A percentile compares a stretch with the other conserved stretches of the same genome.
Conservation (phyloP, 1,284 basidiomycete species). For the Rhodotorula sp. region DNA sequence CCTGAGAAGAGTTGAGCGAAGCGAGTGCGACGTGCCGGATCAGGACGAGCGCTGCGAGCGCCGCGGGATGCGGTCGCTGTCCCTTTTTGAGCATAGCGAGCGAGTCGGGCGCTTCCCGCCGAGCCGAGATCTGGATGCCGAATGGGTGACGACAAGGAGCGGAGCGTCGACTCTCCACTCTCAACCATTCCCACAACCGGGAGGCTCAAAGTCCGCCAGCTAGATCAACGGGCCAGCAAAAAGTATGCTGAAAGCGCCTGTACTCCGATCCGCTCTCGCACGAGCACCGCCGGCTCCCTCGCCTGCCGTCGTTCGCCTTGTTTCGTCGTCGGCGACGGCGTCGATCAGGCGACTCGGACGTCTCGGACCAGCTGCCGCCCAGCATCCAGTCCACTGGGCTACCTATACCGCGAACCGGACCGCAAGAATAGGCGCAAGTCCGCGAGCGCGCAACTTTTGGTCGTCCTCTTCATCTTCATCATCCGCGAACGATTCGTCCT, state of each 20-base stretch:
- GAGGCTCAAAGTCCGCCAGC: neutral
- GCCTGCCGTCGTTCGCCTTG: too few species aligned
- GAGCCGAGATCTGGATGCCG: too few species aligned
- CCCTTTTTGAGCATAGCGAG: neutral
- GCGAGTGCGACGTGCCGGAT: conserved; percentile 10
- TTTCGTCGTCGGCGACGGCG: too few species aligned
- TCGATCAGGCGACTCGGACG: too few species aligned
- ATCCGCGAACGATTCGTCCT: neutral
- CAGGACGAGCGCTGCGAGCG: conserved; percentile 14
- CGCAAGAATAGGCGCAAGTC: neutral
- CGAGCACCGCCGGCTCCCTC: neutral
- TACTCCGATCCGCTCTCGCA: neutral
- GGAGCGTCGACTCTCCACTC: too few species aligned
- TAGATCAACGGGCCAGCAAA: too few species aligned
- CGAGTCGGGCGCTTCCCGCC: too few species aligned
- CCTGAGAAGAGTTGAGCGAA: neutral
- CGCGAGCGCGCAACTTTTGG: neutral
- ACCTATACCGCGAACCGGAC: neutral
- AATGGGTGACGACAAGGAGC: too few species aligned
- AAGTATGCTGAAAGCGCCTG: neutral
- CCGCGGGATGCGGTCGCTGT: neutral
- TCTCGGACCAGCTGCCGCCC: neutral
- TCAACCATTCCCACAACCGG: too few species aligned
- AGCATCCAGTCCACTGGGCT: neutral
- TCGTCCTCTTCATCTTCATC: conserved; percentile 1